Conservation (phyloP, 208 protist species). For the Borovskyia barvae region DNA sequence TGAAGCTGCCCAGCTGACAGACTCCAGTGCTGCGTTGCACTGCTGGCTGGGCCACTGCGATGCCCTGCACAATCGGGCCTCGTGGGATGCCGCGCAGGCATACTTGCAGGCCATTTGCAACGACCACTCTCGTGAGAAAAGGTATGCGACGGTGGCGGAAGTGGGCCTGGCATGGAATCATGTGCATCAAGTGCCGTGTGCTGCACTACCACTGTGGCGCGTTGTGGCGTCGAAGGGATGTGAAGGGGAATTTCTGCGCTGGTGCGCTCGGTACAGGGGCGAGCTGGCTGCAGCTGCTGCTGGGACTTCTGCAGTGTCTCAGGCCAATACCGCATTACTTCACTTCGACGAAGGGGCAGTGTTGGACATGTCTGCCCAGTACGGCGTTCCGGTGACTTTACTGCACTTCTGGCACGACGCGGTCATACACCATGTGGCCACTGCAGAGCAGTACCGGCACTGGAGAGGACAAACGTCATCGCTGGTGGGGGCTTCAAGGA, state of each 20-base stretch:
- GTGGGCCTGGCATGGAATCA: slow-evolving; percentile 26
- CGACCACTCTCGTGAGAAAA: slow-evolving; percentile 7
- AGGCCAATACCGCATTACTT: background rate
- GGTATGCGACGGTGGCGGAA: slow-evolving; percentile 9
- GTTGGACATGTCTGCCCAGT: slow-evolving; percentile 14
- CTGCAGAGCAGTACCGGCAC: slow-evolving; percentile 3
- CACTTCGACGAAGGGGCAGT: slow-evolving; percentile 2
- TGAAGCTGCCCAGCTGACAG: slow-evolving; percentile 23
- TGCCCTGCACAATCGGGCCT: slow-evolving; percentile 21
- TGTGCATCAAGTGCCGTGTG: slow-evolving; percentile 15
- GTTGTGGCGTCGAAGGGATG: background rate
- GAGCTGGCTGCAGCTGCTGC: background rate
- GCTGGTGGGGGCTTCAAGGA: background rate
- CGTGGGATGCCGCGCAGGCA: slow-evolving; percentile 34
- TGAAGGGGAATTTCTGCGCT: background rate
- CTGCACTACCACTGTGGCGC: slow-evolving; percentile 15
- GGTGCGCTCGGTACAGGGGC: background rate
- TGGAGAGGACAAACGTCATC: background rate
- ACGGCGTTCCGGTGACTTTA: slow-evolving; percentile 3
- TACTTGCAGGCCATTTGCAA: slow-evolving; percentile 31
- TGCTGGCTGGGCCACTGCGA: slow-evolving; percentile 42
- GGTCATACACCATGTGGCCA: slow-evolving; percentile 9
- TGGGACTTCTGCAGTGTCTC: background rate
- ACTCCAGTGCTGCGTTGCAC: slow-evolving; percentile 26
- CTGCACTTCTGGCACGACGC: slow-evolving; percentile 10